A percentile compares a stretch with the other conserved stretches of the same genome.
phyloP scores from a whole-genome alignment of 2,329 filamentous ascomycete genomes.

The Ascochyta fabae region DNA sequence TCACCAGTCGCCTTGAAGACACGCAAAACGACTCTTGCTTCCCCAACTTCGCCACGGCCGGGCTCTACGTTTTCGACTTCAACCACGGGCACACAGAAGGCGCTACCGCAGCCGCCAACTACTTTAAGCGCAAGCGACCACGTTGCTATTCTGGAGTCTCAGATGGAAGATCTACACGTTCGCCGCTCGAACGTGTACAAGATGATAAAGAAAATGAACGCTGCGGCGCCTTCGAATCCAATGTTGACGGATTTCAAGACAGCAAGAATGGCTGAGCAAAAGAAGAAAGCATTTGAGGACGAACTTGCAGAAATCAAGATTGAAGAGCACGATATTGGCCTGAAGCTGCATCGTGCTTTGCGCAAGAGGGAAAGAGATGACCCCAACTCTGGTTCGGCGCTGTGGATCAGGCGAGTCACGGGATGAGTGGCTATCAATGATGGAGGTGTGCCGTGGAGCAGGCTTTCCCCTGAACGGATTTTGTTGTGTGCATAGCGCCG shows the following conservation, averaged over 20 bases:
- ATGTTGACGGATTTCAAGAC: conserved; percentile 47
- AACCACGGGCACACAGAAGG: conserved; percentile 42
- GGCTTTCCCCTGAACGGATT: not conserved
- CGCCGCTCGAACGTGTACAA: conserved; percentile 48
- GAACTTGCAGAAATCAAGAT: conserved; percentile 47
- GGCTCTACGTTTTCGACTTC: conserved; percentile 30
- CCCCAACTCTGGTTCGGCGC: conserved; percentile 39
- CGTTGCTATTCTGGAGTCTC: conserved; percentile 47
- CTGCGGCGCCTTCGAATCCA: conserved; percentile 46
- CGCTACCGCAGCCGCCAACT: conserved; percentile 48
- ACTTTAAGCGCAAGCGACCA: conserved; percentile 44
- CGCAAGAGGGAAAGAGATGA: conserved; percentile 49
- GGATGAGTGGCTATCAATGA: conserved; percentile 5
- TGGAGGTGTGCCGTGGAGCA: not conserved
- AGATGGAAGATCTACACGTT: conserved; percentile 48
- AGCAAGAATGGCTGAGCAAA: conserved; percentile 42
- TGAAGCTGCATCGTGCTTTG: conserved; percentile 50
- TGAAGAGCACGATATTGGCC: conserved; percentile 50
- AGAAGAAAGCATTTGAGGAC: conserved; percentile 46
- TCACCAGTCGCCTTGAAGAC: conserved; percentile 26
- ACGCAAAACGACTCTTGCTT: conserved; percentile 15
- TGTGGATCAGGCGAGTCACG: conserved; percentile 51
- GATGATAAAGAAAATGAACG: conserved; percentile 45
- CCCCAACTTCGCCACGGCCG: conserved; percentile 31
- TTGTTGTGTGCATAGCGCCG: conserved; percentile 10